Conservation (phyloP, 2,329 filamentous ascomycete genomes). For the Laburnicola sp. region DNA sequence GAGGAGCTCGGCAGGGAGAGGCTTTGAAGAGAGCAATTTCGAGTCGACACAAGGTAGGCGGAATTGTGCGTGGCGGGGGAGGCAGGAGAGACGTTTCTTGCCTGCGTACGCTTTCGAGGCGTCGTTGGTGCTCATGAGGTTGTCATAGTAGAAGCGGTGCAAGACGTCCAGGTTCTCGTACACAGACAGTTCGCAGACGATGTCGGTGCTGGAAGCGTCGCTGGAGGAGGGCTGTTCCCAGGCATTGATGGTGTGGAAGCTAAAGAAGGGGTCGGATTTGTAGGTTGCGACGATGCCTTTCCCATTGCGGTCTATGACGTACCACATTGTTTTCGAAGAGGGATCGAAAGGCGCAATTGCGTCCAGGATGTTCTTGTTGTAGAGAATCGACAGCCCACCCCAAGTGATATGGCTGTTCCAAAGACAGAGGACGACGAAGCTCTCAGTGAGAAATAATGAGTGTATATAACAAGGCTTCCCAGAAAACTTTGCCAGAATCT, state of each 20-base stretch:
- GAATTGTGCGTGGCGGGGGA: constrained; percentile 37
- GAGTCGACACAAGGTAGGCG: constrained; percentile 41
- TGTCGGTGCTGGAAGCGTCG: constrained; percentile 49
- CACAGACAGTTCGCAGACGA: constrained; percentile 67
- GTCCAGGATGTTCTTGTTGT: constrained; percentile 69
- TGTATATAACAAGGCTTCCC: constrained; percentile 73
- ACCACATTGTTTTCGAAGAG: constrained; percentile 65
- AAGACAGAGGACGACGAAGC: constrained; percentile 73
- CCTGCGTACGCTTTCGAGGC: constrained; percentile 25
- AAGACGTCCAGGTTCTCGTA: constrained; percentile 69
- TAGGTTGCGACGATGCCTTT: constrained; percentile 71
- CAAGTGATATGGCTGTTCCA: constrained; percentile 65
- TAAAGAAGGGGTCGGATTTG: constrained; percentile 70
- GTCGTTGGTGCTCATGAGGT: constrained; percentile 22
- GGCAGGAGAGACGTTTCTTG: constrained; percentile 28
- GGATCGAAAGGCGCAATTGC: constrained; percentile 66
- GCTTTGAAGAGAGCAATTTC: constrained; percentile 24
- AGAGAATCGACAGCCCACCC: constrained; percentile 63
- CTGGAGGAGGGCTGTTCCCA: constrained; percentile 62
- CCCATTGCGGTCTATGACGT: constrained; percentile 69
- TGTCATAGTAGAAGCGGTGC: constrained; percentile 65
- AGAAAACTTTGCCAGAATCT: constrained; percentile 69
- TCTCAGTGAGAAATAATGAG: constrained; percentile 73
- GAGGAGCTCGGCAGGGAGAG: constrained; percentile 41
- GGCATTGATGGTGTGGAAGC: constrained; percentile 78